Base-by-base conservation (phyloP, 495 filamentous ascomycete species). In the Aspergillus incahuasiensis region DNA sequence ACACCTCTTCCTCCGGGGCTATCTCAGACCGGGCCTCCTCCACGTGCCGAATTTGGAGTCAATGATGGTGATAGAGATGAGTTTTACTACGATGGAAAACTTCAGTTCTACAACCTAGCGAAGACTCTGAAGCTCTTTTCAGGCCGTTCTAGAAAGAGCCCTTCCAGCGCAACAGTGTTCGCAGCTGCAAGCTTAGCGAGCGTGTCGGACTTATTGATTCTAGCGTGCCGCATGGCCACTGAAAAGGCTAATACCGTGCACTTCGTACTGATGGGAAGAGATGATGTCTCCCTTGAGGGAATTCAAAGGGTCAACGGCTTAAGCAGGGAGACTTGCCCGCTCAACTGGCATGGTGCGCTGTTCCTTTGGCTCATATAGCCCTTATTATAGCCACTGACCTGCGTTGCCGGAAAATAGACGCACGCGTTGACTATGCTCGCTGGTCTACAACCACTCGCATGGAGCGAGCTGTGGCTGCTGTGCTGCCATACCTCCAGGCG, bases 91-190 rank as follows among this genome's bases (percentile, higher is more conserved):
- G 75, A 80, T 55, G 85, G 82, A 6, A 69, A 70, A 11, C 75
- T 86, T 45, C 75, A 76, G 30, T 85, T 85, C 60, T 77, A 78
- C 57, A 55, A 75, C 22, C 65, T 88, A 46, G 75, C 75, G 2
- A 51, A 60, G 7, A 78, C 79, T 2, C 69, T 88, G 32, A 75
- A 79, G 51, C 34, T 68, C 67, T 43, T 64, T 61, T 40, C 69
- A 6, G 65, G 59, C 28, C 62, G 66, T 16, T 32, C 5, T 40
- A 60, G 34, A 57, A 68, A n/a, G 60, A 46, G 48, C 9, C 30
- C 50, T 35, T 57, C 25, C 68, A 71, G 28, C 72, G 68, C 54
- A 70, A 73, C 38, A 70, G 43, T 83, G 15, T 83, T 83, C 57
- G 78, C 76, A 7, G 79, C 70, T 8, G 71, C 80, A 7, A 78